Base-by-base conservation (phyloP, 2,329 filamentous ascomycete species). In the Ceratocystis albifundus region DNA sequence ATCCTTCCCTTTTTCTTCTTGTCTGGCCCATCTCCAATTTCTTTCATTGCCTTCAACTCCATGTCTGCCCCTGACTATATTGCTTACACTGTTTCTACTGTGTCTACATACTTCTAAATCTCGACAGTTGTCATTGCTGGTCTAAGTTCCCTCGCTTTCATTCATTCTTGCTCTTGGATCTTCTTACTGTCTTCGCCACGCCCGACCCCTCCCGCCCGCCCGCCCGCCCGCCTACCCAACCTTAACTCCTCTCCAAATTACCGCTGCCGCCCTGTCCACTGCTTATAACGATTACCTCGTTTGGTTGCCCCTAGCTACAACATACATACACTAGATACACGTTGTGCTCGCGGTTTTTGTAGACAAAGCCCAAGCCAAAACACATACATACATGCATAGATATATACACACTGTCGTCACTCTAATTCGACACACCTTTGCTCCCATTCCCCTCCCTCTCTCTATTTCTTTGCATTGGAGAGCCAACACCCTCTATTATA, bases 301-400 rank as follows among this genome's bases (percentile, higher is more conserved):
- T 53, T 28, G 20, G 48, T 53, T 53, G 48, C 48, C 48, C 48
- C 48, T 53, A 53, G 22, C 48, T 53, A 53, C n/a, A n/a, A n/a
- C n/a, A n/a, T n/a, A n/a, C n/a, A n/a, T n/a, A n/a, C 48, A 41
- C 36, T 41, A 41, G 36, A 41, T 41, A 10, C 36, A 12, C 36
- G 36, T 4, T 41, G 36, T 41, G 36, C 36, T 15, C 22, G 48
- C 28, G 28, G 48, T 53, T 53, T 25, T 53, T 3, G 20, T 28
- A 28, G 8, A 53, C 48, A 53, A 41, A 41, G 10, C 36, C 36
- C 10, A 41, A 28, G 48, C 48, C 48, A 53, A 53, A 53, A 53
- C 48, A 53, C n/a, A 8, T 28, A 53, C n/a, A n/a, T n/a, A n/a
- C n/a, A n/a, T n/a, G n/a, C n/a, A n/a, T n/a, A n/a, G n/a, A n/a